Evolutionary conservation across 495 filamentous ascomycete species (phyloP).

Genomic region (Immersiella caudata): DNA sequence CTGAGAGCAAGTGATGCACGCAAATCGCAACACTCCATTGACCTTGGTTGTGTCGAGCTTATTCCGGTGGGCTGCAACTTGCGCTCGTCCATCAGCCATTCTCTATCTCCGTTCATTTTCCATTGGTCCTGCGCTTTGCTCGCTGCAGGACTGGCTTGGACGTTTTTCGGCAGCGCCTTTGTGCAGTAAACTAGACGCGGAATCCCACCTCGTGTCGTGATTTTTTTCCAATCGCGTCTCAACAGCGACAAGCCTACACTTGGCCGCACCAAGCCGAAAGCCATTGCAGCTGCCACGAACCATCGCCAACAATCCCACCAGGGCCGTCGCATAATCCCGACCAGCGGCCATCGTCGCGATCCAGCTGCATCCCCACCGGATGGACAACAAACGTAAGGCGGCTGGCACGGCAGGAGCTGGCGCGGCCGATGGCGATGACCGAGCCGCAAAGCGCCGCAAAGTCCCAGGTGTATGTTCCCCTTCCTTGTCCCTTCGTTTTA

Average conservation of each 20-base stretch:
- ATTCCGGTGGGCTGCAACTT: conserved; percentile 11
- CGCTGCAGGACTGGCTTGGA: background rate
- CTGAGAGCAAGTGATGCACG: background rate
- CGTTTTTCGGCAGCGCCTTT: background rate
- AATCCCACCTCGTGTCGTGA: conserved; percentile 19
- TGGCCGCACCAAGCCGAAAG: conserved; percentile 23
- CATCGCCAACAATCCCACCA: conserved; percentile 4
- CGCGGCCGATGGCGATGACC: conserved; percentile 53
- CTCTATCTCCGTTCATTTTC: background rate
- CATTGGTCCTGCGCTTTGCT: background rate
- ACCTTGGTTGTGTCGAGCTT: background rate
- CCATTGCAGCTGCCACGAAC: conserved; percentile 27
- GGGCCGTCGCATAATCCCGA: conserved; percentile 6
- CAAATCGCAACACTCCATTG: background rate
- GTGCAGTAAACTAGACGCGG: background rate
- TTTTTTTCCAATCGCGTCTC: conserved; percentile 30
- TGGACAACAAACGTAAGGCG: conserved; percentile 73
- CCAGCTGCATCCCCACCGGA: conserved; percentile 35
- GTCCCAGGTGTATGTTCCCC: conserved; percentile 40
- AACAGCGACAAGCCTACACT: conserved; percentile 23
- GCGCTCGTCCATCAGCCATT: background rate
- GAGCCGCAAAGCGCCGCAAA: conserved; percentile 64
- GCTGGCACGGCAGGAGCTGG: conserved; percentile 42
- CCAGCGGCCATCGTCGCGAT: conserved; percentile 7
- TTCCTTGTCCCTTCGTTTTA: conserved; percentile 9